These are phyloP conservation scores for Cryphonectria radicalis DNA, from an alignment of 2,329 filamentous ascomycete species.

Conservation along the genomic window DNA sequence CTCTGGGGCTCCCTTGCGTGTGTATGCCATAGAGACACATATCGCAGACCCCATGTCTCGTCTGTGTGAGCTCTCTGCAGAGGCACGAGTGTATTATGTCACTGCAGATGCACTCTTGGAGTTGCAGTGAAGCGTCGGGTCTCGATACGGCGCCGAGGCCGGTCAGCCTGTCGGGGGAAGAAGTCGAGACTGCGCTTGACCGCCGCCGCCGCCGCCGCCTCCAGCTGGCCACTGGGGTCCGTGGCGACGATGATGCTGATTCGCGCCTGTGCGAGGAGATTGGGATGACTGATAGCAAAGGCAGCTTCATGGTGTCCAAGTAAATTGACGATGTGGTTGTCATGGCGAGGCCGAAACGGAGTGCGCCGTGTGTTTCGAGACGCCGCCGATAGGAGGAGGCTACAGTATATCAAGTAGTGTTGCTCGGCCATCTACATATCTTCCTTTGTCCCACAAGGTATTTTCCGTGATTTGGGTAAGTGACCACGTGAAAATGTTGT, in stretches of 20 bases:
- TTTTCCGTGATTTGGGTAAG: background rate
- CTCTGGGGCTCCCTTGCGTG: background rate
- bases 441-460: background rate
- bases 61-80: constrained; percentile 6
- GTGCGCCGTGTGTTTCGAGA: background rate
- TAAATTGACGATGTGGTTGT: background rate
- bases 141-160: background rate
- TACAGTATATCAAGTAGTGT: no score
- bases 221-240: background rate
- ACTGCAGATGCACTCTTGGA: background rate
- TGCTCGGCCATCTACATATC: background rate
- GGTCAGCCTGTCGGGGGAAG: background rate
- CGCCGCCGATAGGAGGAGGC: background rate
- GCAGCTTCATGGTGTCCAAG: background rate
- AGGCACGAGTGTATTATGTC: constrained; percentile 1
- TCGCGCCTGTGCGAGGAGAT: background rate
- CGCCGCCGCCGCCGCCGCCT: constrained; percentile 7
- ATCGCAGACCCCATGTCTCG: constrained; percentile 9
- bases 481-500: background rate
- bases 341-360: background rate
- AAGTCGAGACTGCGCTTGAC: background rate
- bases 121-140: background rate
- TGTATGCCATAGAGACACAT: constrained; percentile 11
- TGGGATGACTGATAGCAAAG: background rate
- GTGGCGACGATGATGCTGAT: background rate